Evolutionary conservation across 2,329 filamentous ascomycete species (phyloP).

Genomic region (Ceratocystis smalleyi): DNA sequence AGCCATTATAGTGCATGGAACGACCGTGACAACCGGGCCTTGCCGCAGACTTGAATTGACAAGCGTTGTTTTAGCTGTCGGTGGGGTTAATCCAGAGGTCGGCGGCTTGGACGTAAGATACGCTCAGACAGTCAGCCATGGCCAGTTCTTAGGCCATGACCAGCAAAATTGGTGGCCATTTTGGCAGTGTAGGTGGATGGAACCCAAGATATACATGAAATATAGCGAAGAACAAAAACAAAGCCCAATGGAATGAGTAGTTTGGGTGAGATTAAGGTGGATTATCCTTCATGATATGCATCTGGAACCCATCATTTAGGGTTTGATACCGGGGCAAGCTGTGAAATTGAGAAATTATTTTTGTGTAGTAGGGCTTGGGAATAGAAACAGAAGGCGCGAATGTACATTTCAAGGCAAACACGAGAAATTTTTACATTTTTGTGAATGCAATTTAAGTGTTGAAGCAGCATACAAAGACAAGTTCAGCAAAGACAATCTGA

Average conservation of each 20-base stretch:
- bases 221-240: neutral
- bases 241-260: neutral
- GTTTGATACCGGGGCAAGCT: too few species aligned
- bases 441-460: too few species aligned
- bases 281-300: neutral
- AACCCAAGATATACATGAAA: neutral
- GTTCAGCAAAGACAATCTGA: too few species aligned
- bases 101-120: neutral
- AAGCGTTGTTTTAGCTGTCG: neutral
- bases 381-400: too few species aligned
- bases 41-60: neutral
- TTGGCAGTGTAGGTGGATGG: neutral
- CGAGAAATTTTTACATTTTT: too few species aligned
- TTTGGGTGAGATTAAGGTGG: neutral
- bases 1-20: neutral
- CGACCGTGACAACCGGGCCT: slow-evolving; percentile 1
- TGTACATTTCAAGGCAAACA: too few species aligned
- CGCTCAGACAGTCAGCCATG: neutral
- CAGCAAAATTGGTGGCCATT: neutral
- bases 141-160: neutral
- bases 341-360: too few species aligned
- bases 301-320: too few species aligned
- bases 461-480: too few species aligned
- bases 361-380: too few species aligned
- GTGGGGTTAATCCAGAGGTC: neutral